phyloP scores from a whole-genome alignment of 2,329 filamentous ascomycete species.

The Ophiostoma pallidulum region DNA sequence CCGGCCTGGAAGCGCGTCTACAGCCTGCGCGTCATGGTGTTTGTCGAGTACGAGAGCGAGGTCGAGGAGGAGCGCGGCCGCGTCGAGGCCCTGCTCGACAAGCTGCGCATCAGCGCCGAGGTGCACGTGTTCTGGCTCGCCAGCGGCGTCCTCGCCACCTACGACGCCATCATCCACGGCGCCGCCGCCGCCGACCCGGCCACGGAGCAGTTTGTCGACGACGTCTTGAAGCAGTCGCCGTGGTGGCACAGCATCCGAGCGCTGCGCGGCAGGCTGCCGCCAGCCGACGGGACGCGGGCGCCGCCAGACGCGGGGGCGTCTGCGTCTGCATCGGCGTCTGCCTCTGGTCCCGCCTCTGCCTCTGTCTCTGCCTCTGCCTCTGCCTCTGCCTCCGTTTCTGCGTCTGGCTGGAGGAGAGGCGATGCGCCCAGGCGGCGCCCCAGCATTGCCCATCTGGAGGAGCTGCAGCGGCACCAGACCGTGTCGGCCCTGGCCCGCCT shows the following conservation, averaged over 20 bases:
- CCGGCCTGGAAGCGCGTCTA: constrained; percentile 70
- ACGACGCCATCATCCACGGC: constrained; percentile 72
- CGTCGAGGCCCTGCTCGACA: constrained; percentile 65
- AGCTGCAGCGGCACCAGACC: constrained; percentile 51
- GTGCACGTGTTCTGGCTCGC: constrained; percentile 76
- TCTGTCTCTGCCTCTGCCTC: background rate
- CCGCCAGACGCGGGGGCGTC: constrained; percentile 6
- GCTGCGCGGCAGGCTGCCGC: constrained; percentile 31
- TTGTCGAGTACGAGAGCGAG: constrained; percentile 81
- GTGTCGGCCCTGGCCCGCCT: constrained; percentile 43
- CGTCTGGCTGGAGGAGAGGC: background rate
- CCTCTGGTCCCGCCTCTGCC: background rate
- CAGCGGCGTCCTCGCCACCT: constrained; percentile 60
- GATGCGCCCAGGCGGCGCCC: constrained; percentile 24
- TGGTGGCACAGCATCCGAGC: constrained; percentile 75
- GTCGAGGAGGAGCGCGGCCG: constrained; percentile 67
- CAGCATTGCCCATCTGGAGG: constrained; percentile 50
- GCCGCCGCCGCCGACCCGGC: constrained; percentile 44
- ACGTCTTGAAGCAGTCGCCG: constrained; percentile 57
- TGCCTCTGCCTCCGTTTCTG: too few species aligned
- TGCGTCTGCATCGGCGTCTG: background rate
- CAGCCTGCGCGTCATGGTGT: constrained; percentile 67
- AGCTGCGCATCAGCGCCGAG: constrained; percentile 70
- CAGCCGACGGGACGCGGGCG: background rate
- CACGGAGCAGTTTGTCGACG: constrained; percentile 51